Evolutionary conservation across 2,329 filamentous ascomycete species (phyloP).

Genomic region (Aspergillus sp.): DNA sequence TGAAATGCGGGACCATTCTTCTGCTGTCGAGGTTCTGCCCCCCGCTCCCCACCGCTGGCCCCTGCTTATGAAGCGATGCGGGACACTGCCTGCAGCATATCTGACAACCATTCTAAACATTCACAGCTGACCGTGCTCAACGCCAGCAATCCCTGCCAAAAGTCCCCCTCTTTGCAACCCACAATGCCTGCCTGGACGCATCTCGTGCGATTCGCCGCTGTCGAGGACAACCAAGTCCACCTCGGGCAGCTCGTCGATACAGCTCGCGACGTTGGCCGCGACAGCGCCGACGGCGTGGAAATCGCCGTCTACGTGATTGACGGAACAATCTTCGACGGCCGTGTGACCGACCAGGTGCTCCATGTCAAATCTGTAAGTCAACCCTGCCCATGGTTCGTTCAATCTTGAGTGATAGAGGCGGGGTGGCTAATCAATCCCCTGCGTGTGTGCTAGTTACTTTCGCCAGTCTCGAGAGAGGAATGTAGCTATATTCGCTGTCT

Average conservation of each 20-base stretch:
- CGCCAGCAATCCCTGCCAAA: too few relatives aligned
- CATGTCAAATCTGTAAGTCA: conserved; percentile 10
- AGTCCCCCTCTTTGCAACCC: too few relatives aligned
- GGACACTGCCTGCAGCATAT: too few relatives aligned
- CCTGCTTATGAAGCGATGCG: too few relatives aligned
- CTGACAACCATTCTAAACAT: too few relatives aligned
- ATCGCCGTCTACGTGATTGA: conserved; percentile 11
- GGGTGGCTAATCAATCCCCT: background rate
- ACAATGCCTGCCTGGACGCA: conserved; percentile 16
- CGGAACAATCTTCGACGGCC: conserved; percentile 15
- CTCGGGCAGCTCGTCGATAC: conserved; percentile 15
- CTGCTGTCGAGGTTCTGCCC: too few relatives aligned
- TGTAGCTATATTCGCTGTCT: conserved; percentile 7
- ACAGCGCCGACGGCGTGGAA: background rate
- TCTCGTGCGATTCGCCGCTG: conserved; percentile 14
- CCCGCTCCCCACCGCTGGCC: too few relatives aligned
- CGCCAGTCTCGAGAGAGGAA: conserved; percentile 1
- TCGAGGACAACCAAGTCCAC: conserved; percentile 17
- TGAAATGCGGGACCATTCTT: too few relatives aligned
- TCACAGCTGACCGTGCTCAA: too few relatives aligned
- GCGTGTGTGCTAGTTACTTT: conserved; percentile 1
- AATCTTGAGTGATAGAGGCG: background rate
- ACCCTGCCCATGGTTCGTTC: background rate
- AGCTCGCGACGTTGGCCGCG: conserved; percentile 8
- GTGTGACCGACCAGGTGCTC: conserved; percentile 9